Conservation (phyloP, 805 yeast genomes). For the Metschnikowia dekortorum region DNA sequence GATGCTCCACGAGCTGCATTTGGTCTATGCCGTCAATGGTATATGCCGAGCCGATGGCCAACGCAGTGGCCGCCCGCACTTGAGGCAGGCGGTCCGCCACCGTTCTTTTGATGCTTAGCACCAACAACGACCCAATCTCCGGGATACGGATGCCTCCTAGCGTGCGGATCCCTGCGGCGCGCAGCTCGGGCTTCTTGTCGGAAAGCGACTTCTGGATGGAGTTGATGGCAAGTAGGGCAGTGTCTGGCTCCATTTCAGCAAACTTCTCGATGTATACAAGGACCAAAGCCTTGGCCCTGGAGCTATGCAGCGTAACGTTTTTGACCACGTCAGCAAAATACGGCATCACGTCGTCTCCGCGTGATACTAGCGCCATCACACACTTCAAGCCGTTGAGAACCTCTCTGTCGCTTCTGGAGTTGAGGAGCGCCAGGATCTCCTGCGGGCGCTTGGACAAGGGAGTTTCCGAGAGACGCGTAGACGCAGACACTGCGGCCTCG, state of each 20-base stretch:
- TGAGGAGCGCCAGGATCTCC: conserved; percentile 63
- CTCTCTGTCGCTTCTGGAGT: conserved; percentile 61
- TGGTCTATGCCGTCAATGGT: conserved; percentile 35
- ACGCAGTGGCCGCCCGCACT: conserved; percentile 77
- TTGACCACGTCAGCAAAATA: conserved; percentile 85
- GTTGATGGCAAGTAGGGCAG: conserved; percentile 85
- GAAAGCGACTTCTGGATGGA: conserved; percentile 80
- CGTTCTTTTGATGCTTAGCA: conserved; percentile 67
- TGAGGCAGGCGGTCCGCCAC: conserved; percentile 66
- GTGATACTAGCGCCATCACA: conserved; percentile 34
- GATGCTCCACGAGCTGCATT: conserved; percentile 46
- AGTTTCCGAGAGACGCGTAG: conserved; percentile 60
- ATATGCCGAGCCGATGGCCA: conserved; percentile 61
- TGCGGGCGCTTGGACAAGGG: conserved; percentile 55
- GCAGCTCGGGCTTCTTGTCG: conserved; percentile 61
- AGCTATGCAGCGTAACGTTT: conserved; percentile 64
- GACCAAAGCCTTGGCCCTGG: conserved; percentile 70
- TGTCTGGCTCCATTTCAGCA: conserved; percentile 81
- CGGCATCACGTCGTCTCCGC: conserved; percentile 38
- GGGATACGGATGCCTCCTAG: conserved; percentile 80
- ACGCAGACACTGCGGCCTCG: conserved; percentile 80
- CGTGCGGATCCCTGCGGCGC: conserved; percentile 74
- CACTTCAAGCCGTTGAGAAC: conserved; percentile 39
- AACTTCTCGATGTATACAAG: conserved; percentile 68
- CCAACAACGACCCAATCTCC: conserved; percentile 73